Evolutionary conservation across 1,284 basidiomycete species (phyloP).

Genomic region (Cryptococcus sp.): DNA sequence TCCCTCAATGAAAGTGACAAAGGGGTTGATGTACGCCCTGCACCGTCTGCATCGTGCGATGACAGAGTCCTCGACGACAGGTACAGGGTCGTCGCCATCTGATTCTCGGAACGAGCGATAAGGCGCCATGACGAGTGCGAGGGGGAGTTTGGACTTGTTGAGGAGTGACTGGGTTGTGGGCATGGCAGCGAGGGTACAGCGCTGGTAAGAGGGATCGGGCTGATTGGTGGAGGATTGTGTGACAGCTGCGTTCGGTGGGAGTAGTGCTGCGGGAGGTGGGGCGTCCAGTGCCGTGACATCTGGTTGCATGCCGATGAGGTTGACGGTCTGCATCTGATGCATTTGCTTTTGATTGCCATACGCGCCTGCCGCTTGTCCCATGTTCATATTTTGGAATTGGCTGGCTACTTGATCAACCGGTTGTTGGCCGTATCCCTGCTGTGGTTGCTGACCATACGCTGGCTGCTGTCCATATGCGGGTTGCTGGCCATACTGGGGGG

Average conservation of each 20-base stretch:
- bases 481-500: slow-evolving; percentile 56
- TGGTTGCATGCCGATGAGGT: slow-evolving; percentile 84
- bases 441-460: slow-evolving; percentile 14
- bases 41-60: slow-evolving; percentile 97
- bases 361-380: slow-evolving; percentile 59
- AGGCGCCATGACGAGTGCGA: slow-evolving; percentile 87
- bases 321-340: slow-evolving; percentile 71
- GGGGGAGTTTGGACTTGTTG: slow-evolving; percentile 88
- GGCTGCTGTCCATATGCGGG: background rate
- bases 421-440: slow-evolving; percentile 8
- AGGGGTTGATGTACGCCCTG: slow-evolving; percentile 98
- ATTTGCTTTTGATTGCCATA: slow-evolving; percentile 54
- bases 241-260: slow-evolving; percentile 80
- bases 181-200: slow-evolving; percentile 86
- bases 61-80: slow-evolving; percentile 87
- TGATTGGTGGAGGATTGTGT: slow-evolving; percentile 78
- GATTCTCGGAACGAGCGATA: slow-evolving; percentile 71
- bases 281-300: slow-evolving; percentile 79
- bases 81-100: slow-evolving; percentile 66
- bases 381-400: slow-evolving; percentile 85
- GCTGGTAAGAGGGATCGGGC: slow-evolving; percentile 89
- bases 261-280: slow-evolving; percentile 82
- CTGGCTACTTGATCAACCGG: slow-evolving; percentile 68
- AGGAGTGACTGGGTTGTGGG: slow-evolving; percentile 91
- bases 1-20: slow-evolving; percentile 97